Percentiles rank a stretch among this genome's conserved stretches.
phyloP scores from a whole-genome alignment of 306 rosid genomes.

The Crotalaria pallida region DNA sequence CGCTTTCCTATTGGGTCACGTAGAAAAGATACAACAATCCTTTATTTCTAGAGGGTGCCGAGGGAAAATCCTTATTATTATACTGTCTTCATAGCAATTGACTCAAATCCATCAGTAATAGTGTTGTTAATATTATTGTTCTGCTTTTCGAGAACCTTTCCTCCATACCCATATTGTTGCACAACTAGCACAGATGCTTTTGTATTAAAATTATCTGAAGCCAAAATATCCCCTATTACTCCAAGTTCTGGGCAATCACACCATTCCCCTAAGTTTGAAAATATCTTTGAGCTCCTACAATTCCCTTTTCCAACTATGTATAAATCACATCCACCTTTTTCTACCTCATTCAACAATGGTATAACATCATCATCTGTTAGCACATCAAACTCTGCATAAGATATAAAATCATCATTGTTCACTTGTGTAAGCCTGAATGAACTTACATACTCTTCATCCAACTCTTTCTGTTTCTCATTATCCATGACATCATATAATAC shows the following conservation, averaged over 20 bases:
- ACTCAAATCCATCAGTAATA: background rate
- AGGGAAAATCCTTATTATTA: background rate
- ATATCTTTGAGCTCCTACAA: slow-evolving; percentile 2
- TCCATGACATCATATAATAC: slow-evolving; percentile 1
- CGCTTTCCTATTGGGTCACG: no score
- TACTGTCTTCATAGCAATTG: background rate
- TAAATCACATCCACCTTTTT: slow-evolving; percentile 24
- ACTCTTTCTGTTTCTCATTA: slow-evolving; percentile 19
- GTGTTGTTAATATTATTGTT: background rate
- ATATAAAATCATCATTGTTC: slow-evolving; percentile 21
- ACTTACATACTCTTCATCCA: slow-evolving; percentile 36
- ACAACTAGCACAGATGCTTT: slow-evolving; percentile 44
- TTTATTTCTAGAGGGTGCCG: no score
- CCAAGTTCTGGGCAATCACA: slow-evolving; percentile 52
- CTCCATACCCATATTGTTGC: slow-evolving; percentile 43
- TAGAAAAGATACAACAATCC: no score
- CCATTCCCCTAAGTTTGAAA: slow-evolving; percentile 32
- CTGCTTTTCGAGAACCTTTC: background rate
- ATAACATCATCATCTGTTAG: slow-evolving; percentile 30
- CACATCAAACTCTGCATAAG: slow-evolving; percentile 30
- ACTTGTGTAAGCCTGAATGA: slow-evolving; percentile 25
- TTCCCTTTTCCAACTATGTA: slow-evolving; percentile 51
- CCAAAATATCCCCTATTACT: slow-evolving; percentile 43
- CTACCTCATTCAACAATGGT: slow-evolving; percentile 18
- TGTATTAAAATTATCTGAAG: slow-evolving; percentile 27